Conservation (phyloP, 345 rosid species). For the Brassica cretica region DNA sequence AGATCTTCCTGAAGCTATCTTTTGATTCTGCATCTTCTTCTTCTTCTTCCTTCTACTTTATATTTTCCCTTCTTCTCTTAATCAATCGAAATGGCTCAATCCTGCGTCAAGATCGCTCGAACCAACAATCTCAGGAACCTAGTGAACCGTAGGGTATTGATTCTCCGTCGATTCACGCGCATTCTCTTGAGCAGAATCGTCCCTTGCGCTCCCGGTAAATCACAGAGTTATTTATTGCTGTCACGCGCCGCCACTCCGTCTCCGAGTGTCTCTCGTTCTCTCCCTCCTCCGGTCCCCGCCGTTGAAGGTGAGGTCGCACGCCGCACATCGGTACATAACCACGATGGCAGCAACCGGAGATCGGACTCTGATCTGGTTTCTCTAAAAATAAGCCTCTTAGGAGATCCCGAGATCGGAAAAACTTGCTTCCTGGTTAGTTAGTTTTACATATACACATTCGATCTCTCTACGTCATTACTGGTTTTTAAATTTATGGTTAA, state of each 20-base stretch:
- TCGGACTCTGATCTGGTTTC: conserved; percentile 74
- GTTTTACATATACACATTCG: background rate
- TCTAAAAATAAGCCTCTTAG: conserved; percentile 79
- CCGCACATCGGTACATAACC: conserved; percentile 8
- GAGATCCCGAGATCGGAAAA: conserved; percentile 76
- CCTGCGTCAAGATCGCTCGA: conserved; percentile 37
- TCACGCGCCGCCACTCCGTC: conserved; percentile 40
- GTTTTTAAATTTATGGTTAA: background rate
- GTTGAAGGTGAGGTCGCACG: conserved; percentile 25
- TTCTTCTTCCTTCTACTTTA: background rate
- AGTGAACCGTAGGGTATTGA: conserved; percentile 54
- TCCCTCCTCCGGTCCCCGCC: conserved; percentile 9
- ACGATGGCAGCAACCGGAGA: conserved; percentile 20
- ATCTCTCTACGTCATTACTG: background rate
- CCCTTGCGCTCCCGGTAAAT: conserved; percentile 54
- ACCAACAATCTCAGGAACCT: conserved; percentile 45
- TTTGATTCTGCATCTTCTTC: background rate
- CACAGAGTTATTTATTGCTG: conserved; percentile 50
- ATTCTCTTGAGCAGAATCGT: conserved; percentile 48
- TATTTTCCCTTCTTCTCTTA: background rate
- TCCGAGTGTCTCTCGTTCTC: conserved; percentile 27
- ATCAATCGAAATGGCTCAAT: conserved; percentile 30
- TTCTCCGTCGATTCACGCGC: conserved; percentile 59
- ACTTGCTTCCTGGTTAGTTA: conserved; percentile 71
- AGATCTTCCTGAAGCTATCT: conserved; percentile 21